Evolutionary conservation across 2,329 filamentous ascomycete species (phyloP).

Genomic region (Trematosphaeria pertusa): DNA sequence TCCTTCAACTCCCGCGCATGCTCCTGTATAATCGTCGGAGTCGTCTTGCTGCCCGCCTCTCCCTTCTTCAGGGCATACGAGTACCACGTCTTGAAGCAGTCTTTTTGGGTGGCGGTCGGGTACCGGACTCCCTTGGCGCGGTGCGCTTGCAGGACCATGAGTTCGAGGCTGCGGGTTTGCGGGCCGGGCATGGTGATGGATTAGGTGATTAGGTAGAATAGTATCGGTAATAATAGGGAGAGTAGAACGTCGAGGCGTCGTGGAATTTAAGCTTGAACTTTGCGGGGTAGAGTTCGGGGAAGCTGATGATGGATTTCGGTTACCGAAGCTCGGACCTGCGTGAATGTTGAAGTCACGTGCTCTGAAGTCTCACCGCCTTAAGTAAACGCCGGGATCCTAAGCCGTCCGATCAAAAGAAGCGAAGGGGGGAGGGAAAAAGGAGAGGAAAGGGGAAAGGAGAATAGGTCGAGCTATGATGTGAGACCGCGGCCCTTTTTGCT

Average conservation of each 20-base stretch:
- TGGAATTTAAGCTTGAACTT: no score
- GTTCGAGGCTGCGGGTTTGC: slow-evolving; percentile 36
- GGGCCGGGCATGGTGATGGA: slow-evolving; percentile 33
- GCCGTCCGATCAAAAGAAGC: not conserved
- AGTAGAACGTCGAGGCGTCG: not conserved
- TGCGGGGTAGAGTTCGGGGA: no score
- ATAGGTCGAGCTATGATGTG: no score
- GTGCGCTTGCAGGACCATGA: slow-evolving; percentile 42
- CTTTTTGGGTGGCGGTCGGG: slow-evolving; percentile 37
- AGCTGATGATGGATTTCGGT: no score
- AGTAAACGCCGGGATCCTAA: not conserved
- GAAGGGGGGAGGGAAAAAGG: not conserved
- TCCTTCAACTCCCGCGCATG: slow-evolving; percentile 32
- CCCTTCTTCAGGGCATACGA: slow-evolving; percentile 40
- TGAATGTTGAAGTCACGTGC: slow-evolving; percentile 1
- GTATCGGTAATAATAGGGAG: not conserved
- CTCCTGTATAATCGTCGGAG: slow-evolving; percentile 25
- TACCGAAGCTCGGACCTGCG: not conserved
- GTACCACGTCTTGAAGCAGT: slow-evolving; percentile 48
- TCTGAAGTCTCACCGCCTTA: not conserved
- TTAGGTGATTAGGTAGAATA: not conserved
- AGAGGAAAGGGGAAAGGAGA: not conserved
- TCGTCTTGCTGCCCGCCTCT: slow-evolving; percentile 28
- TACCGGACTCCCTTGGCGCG: slow-evolving; percentile 45
- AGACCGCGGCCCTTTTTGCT: not conserved